phyloP scores from a whole-genome alignment of 73 alveolate species.

The Strombidium stylifer region DNA sequence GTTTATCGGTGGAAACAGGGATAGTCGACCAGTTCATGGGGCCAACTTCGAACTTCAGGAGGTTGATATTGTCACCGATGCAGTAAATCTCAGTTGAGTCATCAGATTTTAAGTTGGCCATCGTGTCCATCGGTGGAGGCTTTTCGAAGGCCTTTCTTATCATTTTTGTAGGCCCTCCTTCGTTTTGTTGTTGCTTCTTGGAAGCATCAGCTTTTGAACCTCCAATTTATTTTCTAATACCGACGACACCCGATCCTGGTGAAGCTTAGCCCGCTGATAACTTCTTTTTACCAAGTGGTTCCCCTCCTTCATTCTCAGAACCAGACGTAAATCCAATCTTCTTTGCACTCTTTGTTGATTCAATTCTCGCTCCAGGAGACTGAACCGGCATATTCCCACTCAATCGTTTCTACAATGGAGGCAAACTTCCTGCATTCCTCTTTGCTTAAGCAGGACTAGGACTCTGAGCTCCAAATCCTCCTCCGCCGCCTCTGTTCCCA shows the following conservation, averaged over 20 bases:
- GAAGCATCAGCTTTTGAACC: constrained; percentile 4
- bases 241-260: neutral
- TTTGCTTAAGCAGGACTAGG: neutral
- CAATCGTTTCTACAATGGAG: too few species aligned
- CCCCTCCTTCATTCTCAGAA: too few species aligned
- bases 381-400: too few species aligned
- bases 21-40: constrained; percentile 40
- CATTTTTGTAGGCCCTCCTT: neutral
- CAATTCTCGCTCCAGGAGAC: too few species aligned
- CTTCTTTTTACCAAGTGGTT: too few species aligned
- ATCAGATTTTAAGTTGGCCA: neutral
- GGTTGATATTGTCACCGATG: constrained; percentile 26
- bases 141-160: neutral
- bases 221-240: neutral
- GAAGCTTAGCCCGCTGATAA: constrained; percentile 5
- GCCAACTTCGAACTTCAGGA: constrained; percentile 21
- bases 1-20: too few species aligned
- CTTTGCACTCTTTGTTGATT: too few species aligned
- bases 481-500: neutral
- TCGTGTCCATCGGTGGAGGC: neutral
- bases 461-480: constrained; percentile 5
- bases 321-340: too few species aligned
- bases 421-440: neutral
- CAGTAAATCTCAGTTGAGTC: constrained; percentile 19
- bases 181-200: constrained; percentile 4